A percentile compares a stretch with the other conserved stretches of the same genome.
Evolutionary conservation across 192 early-diverging fungal genomes (phyloP).

Genomic region (Podila minutissima): DNA sequence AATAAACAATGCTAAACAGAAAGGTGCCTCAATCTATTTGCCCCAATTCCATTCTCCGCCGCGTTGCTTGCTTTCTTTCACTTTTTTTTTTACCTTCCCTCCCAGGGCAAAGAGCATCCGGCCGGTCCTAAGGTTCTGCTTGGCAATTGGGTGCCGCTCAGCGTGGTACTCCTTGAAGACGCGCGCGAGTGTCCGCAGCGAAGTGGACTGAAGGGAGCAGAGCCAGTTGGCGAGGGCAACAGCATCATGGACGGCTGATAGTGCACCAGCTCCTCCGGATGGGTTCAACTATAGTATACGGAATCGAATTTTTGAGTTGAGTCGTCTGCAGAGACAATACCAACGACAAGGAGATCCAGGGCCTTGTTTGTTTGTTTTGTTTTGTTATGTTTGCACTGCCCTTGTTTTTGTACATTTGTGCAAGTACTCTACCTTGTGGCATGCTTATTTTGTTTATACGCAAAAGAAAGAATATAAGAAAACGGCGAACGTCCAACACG

Average conservation of each 20-base stretch:
- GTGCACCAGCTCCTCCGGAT: neutral
- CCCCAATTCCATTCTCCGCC: neutral
- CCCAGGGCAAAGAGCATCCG: neutral
- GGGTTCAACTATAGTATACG: neutral
- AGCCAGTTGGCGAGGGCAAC: conserved; percentile 5
- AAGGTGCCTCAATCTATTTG: too few relatives aligned
- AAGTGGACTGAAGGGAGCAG: neutral
- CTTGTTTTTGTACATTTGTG: neutral
- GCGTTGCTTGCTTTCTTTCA: neutral
- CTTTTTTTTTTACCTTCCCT: neutral
- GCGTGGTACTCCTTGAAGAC: neutral
- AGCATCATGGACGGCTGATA: neutral
- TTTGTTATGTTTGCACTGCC: neutral
- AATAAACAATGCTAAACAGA: too few relatives aligned
- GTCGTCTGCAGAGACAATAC: neutral
- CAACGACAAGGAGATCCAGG: neutral
- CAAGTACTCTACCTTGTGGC: neutral
- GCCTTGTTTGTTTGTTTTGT: neutral
- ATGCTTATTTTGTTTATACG: neutral
- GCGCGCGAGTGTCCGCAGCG: neutral
- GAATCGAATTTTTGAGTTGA: neutral
- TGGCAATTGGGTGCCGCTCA: neutral
- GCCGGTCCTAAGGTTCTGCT: neutral
- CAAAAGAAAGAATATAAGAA: neutral
- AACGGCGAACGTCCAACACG: neutral